Conservation (phyloP, 2,329 filamentous ascomycete genomes). For the Amauroascus niger region DNA sequence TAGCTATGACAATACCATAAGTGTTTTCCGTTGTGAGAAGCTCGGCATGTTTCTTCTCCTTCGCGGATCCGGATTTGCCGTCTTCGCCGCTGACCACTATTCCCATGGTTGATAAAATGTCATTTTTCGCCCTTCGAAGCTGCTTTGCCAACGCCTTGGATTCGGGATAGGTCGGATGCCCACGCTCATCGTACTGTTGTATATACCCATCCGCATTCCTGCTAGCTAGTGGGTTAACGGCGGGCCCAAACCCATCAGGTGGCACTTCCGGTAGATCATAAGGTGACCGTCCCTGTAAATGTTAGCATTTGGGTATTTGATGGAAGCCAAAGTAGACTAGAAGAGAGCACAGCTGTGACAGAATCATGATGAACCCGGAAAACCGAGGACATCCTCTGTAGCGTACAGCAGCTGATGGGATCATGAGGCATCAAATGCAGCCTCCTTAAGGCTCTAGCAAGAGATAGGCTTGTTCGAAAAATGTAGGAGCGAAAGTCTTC, state of each 20-base stretch:
- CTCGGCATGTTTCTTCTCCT: slow-evolving; percentile 32
- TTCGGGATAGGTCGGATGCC: slow-evolving; percentile 39
- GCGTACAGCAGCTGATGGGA: too few relatives aligned
- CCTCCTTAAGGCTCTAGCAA: too few relatives aligned
- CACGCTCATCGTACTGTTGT: slow-evolving; percentile 41
- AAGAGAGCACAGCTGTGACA: background rate
- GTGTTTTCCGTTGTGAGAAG: slow-evolving; percentile 36
- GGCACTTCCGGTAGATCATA: slow-evolving; percentile 35
- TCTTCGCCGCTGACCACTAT: slow-evolving; percentile 39
- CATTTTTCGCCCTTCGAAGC: slow-evolving; percentile 42
- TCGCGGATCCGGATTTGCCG: slow-evolving; percentile 27
- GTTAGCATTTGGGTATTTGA: slow-evolving; percentile 18
- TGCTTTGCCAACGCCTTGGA: slow-evolving; percentile 34
- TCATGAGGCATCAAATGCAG: background rate
- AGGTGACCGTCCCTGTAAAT: slow-evolving; percentile 36
- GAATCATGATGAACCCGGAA: too few relatives aligned
- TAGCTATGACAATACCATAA: slow-evolving; percentile 35
- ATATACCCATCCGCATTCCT: slow-evolving; percentile 36
- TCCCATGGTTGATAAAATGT: slow-evolving; percentile 42
- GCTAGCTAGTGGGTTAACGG: slow-evolving; percentile 19
- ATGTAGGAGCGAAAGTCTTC: too few relatives aligned
- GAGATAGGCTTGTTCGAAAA: too few relatives aligned
- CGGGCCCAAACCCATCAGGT: slow-evolving; percentile 15
- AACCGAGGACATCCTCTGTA: too few relatives aligned
- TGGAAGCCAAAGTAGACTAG: background rate